Evolutionary conservation across 169 alveolate genomes (phyloP).

Genomic region (Plasmodium relictum): DNA sequence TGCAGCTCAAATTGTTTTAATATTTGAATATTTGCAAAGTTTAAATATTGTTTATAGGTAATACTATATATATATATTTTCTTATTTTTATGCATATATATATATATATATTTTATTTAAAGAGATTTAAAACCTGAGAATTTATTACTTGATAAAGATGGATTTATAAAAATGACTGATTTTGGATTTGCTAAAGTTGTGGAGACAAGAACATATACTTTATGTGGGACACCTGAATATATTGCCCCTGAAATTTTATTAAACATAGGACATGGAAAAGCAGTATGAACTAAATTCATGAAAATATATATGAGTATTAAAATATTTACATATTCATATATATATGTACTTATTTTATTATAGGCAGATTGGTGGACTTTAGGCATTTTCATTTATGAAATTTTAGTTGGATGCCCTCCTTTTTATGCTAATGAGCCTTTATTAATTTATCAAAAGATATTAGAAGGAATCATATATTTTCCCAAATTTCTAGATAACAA

Average conservation of each 20-base stretch:
- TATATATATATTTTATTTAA: conserved; percentile 7
- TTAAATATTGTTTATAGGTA: conserved; percentile 93
- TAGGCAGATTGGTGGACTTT: conserved; percentile 98
- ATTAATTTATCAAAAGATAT: conserved; percentile 96
- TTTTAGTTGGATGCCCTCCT: conserved; percentile 99
- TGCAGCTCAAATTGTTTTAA: conserved; percentile 95
- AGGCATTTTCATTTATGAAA: conserved; percentile 97
- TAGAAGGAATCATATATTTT: conserved; percentile 96
- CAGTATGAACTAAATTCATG: conserved; percentile 83
- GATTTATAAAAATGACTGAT: conserved; percentile 98
- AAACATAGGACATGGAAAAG: conserved; percentile 96
- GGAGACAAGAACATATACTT: conserved; percentile 97
- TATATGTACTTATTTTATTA: background rate
- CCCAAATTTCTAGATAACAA: conserved; percentile 93
- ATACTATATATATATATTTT: background rate
- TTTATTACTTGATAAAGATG: conserved; percentile 96
- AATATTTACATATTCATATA: background rate
- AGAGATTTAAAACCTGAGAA: conserved; percentile 98
- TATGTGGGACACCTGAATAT: conserved; percentile 99
- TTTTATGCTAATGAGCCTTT: conserved; percentile 98
- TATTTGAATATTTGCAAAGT: conserved; percentile 96
- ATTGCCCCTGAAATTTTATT: conserved; percentile 99
- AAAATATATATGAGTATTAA: background rate
- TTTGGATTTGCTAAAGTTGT: conserved; percentile 99
- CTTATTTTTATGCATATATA: background rate